These are phyloP conservation scores for Coffea eugenioides DNA, from an alignment of 257 asterid species.

Conservation along the genomic window DNA sequence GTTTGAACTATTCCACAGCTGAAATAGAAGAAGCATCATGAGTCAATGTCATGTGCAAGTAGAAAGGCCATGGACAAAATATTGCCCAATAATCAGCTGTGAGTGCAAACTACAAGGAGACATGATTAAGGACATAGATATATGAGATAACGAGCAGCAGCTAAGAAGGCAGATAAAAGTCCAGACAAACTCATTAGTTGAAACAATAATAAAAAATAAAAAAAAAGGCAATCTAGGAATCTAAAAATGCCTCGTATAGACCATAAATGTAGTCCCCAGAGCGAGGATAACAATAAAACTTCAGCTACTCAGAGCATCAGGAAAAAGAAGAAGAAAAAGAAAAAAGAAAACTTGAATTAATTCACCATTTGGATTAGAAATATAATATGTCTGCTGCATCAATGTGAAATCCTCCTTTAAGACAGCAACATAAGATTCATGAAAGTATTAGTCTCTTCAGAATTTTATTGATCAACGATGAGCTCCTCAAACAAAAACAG, in stretches of 20 bases:
- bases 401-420: background rate
- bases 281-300: background rate
- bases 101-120: background rate
- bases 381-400: background rate
- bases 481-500: background rate
- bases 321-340: background rate
- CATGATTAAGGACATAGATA: background rate
- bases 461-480: background rate
- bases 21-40: conserved; percentile 25
- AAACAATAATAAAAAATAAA: background rate
- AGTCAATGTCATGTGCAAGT: background rate
- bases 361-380: background rate
- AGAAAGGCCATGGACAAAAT: background rate
- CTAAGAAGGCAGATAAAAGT: background rate
- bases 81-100: background rate
- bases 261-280: background rate
- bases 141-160: background rate
- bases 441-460: background rate
- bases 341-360: background rate
- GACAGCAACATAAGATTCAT: background rate
- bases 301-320: background rate
- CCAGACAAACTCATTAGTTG: background rate
- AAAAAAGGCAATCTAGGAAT: background rate
- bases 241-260: background rate
- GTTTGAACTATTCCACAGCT: conserved; percentile 94